A percentile compares a stretch with the other conserved stretches of the same genome.
Evolutionary conservation across 1,139 yeast species (phyloP).

Genomic region (Saccharomyces hybrid): DNA sequence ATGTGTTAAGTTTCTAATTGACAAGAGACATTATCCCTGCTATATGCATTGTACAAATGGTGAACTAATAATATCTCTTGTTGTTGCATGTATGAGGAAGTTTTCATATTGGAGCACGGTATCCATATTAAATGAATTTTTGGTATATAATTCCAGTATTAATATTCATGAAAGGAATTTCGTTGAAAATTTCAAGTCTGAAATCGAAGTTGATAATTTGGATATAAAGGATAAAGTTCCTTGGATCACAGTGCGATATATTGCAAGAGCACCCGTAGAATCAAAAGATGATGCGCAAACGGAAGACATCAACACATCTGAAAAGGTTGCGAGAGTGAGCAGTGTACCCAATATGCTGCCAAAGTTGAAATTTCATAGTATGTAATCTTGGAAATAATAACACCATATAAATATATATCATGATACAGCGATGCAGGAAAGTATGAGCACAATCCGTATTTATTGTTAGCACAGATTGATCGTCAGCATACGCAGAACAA

Average conservation of each 20-base stretch:
- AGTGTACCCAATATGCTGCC: constrained; percentile 19
- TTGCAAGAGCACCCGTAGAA: constrained; percentile 4
- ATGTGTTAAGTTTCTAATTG: constrained; percentile 55
- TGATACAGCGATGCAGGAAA: no score
- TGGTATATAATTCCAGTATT: constrained; percentile 68
- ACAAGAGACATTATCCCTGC: constrained; percentile 56
- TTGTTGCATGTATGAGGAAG: constrained; percentile 79
- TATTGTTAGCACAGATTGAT: no score
- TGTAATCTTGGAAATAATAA: constrained; percentile 6
- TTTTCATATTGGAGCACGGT: constrained; percentile 85
- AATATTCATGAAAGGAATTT: constrained; percentile 77
- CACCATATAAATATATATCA: no score
- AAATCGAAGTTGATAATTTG: constrained; percentile 39
- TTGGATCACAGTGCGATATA: constrained; percentile 25
- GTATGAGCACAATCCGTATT: not conserved
- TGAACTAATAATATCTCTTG: constrained; percentile 75
- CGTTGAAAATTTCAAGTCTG: constrained; percentile 71
- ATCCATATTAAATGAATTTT: constrained; percentile 79
- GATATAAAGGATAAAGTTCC: constrained; percentile 24
- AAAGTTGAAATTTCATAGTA: constrained; percentile 22
- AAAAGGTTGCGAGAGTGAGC: constrained; percentile 13
- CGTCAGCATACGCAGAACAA: no score
- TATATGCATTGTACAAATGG: constrained; percentile 87
- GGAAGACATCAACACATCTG: constrained; percentile 3
- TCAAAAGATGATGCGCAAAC: constrained; percentile 3